Conservation (phyloP, 1,284 basidiomycete species). For the Agroathelia rolfsii region DNA sequence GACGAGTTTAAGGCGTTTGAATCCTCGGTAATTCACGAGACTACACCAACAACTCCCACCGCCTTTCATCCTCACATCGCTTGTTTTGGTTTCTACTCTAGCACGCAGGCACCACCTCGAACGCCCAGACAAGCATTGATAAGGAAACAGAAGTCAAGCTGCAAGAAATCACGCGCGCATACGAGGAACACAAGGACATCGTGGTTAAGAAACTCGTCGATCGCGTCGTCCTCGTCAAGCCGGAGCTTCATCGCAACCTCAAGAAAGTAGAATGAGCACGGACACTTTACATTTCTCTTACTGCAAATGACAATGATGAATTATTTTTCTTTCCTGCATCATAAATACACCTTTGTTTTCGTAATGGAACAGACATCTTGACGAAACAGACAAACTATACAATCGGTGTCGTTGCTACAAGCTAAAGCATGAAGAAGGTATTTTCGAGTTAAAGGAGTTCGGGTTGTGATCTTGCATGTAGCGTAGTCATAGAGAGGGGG, state of each 20-base stretch:
- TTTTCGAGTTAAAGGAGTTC: too few species aligned
- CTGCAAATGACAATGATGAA: too few species aligned
- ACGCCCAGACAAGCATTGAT: conserved; percentile 76
- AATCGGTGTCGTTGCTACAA: too few species aligned
- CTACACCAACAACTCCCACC: conserved; percentile 6
- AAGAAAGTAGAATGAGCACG: conserved; percentile 37
- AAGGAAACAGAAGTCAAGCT: conserved; percentile 77
- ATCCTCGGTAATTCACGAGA: conserved; percentile 80
- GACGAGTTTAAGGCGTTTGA: conserved; percentile 84
- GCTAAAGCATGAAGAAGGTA: too few species aligned
- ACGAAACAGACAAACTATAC: too few species aligned
- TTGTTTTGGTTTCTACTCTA: conserved; percentile 23
- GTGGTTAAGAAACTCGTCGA: conserved; percentile 88
- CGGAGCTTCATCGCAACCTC: conserved; percentile 81
- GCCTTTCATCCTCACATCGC: conserved; percentile 9
- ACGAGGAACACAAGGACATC: conserved; percentile 61
- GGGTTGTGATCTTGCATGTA: too few species aligned
- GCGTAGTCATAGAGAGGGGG: too few species aligned
- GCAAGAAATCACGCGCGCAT: conserved; percentile 58
- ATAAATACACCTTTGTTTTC: too few species aligned
- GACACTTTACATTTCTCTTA: conserved; percentile 20
- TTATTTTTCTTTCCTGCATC: too few species aligned
- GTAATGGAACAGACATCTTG: too few species aligned
- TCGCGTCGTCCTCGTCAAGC: conserved; percentile 80
- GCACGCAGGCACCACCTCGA: conserved; percentile 80